Conservation (phyloP, 805 yeast genomes). For the Candida fluviatilis region DNA sequence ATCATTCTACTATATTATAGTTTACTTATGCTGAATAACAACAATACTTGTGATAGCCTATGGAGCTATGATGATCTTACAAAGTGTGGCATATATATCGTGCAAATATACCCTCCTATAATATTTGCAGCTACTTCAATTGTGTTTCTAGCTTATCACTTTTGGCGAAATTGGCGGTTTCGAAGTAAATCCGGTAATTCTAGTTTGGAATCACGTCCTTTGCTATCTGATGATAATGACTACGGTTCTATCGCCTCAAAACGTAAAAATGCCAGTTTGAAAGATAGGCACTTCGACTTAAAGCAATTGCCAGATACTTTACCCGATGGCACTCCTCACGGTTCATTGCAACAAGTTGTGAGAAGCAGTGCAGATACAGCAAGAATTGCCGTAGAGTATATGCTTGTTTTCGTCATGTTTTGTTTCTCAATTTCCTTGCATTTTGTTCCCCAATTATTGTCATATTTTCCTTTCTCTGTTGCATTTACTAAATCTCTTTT, state of each 20-base stretch:
- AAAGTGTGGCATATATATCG: slow-evolving; percentile 41
- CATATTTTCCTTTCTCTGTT: slow-evolving; percentile 10
- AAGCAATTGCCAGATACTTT: slow-evolving; percentile 48
- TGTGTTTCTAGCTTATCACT: slow-evolving; percentile 19
- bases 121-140: slow-evolving; percentile 26
- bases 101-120: slow-evolving; percentile 33
- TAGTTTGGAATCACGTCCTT: slow-evolving; percentile 27
- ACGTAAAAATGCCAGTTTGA: slow-evolving; percentile 20
- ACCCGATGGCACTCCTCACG: slow-evolving; percentile 61
- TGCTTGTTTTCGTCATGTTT: slow-evolving; percentile 43
- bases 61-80: slow-evolving; percentile 67
- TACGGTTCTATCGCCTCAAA: slow-evolving; percentile 25
- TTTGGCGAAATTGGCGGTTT: slow-evolving; percentile 10
- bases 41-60: slow-evolving; percentile 7
- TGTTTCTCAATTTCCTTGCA: slow-evolving; percentile 31
- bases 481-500: slow-evolving; percentile 27
- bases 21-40: not conserved
- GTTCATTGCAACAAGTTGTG: slow-evolving; percentile 42
- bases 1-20: not conserved
- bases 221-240: slow-evolving; percentile 26
- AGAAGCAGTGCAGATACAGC: slow-evolving; percentile 50
- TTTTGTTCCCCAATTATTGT: slow-evolving; percentile 22
- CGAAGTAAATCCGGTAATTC: slow-evolving; percentile 7
- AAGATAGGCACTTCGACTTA: slow-evolving; percentile 65
- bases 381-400: slow-evolving; percentile 47